Evolutionary conservation across 1,139 yeast species (phyloP), one percentile per base, ranked within the genome.

Genomic region (Suhomyces bokatorum): DNA sequence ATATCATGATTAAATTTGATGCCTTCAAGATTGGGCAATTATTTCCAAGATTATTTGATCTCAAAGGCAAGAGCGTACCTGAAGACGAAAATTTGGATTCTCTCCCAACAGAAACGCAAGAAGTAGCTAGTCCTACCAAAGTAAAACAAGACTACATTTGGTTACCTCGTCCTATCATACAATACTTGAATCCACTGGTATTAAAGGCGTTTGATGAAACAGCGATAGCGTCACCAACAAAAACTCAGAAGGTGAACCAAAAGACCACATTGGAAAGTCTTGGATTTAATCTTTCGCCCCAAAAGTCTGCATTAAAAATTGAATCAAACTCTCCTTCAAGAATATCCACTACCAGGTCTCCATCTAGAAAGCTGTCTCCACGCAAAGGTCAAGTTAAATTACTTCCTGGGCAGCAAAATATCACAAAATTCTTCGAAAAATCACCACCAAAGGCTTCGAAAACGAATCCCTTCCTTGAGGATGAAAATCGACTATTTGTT

Each of bases 151-250:
- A 47, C 12, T 49, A 35, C 20, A 39, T 52, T 6, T 55, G 58
- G 58, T 30, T 55, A 9, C 56, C 56, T 3, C 28, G 46, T 24
- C 38, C 17, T 5, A 35, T 53, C n/a, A 53, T 62, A 2, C 30
- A 40, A 6, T 35, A 38, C n/a, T 38, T 48, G n/a, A 52, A 49
- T 40, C 47, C 41, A 10, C 34, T 29, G 16, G 15, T 48, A 13
- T 42, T 51, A 5, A 36, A 44, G 13, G 35, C 38, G 14, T 49
- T 45, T 20, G 52, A 49, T 8, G 16, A 38, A 35, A 20, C 17
- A 12, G 27, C 33, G 41, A 24, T 46, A 40, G 22, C 42, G 11
- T 33, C 44, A 2, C 39, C 44, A 1, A 29, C 24, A 2, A 37
- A 37, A 35, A 16, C 14, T 5, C 13, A 32, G 8, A 11, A 12